Percentiles rank a stretch among this genome's conserved stretches.
Evolutionary conservation across 371 early-diverging fungal genomes (phyloP).

Genomic region (Mortierella sp.): DNA sequence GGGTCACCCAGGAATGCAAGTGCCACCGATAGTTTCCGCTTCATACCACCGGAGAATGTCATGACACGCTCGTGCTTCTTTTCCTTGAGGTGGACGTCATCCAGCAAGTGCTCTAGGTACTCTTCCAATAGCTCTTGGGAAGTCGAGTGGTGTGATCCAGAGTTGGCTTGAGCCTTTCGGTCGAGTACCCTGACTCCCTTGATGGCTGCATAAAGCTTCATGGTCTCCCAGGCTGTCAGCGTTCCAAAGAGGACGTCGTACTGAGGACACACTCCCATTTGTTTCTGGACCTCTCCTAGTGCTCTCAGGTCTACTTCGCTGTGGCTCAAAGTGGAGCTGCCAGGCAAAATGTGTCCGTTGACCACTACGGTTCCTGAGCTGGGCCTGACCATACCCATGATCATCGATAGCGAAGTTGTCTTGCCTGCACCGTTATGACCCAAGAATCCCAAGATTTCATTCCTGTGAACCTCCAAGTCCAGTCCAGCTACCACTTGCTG

Average conservation of each 20-base stretch:
- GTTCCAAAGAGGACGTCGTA: conserved; percentile 71
- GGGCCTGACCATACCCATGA: conserved; percentile 60
- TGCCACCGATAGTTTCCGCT: conserved; percentile 75
- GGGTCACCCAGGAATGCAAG: conserved; percentile 80
- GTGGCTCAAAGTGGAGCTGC: conserved; percentile 35
- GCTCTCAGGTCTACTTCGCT: conserved; percentile 40
- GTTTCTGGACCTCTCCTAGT: conserved; percentile 42
- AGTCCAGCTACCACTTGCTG: conserved; percentile 50
- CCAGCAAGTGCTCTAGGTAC: conserved; percentile 63
- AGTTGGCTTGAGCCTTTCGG: background rate
- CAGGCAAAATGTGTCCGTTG: conserved; percentile 51
- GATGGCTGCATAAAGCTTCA: conserved; percentile 67
- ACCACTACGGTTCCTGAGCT: conserved; percentile 43
- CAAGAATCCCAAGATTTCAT: conserved; percentile 55
- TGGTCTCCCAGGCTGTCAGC: conserved; percentile 69
- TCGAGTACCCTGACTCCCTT: conserved; percentile 62
- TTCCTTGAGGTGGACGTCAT: conserved; percentile 59
- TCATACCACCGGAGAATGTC: conserved; percentile 77
- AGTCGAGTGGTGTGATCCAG: conserved; percentile 8
- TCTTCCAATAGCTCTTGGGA: conserved; percentile 54
- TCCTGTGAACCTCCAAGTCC: conserved; percentile 49
- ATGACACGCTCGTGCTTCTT: conserved; percentile 63
- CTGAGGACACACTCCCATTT: conserved; percentile 59
- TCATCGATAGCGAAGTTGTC: conserved; percentile 65
- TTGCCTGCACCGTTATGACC: conserved; percentile 68